A percentile compares a stretch with the other conserved stretches of the same genome.
These are phyloP conservation scores for Aspergillus bombycis DNA, from an alignment of 2,329 filamentous ascomycete species.

Conservation along the genomic window DNA sequence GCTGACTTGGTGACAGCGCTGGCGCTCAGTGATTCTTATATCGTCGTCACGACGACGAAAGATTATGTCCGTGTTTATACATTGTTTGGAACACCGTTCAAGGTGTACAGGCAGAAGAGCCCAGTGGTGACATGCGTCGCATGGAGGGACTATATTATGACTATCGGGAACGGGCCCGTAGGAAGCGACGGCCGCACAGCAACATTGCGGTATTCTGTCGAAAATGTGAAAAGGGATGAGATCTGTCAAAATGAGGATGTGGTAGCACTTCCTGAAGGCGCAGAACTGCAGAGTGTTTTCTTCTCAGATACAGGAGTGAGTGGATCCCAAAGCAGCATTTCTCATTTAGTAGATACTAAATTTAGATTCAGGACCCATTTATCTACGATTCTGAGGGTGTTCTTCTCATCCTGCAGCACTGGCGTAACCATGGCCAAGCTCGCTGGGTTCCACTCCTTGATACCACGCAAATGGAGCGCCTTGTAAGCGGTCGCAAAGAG, in stretches of 20 bases:
- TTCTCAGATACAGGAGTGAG: slow-evolving; percentile 87
- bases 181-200: slow-evolving; percentile 72
- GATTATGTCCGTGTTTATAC: slow-evolving; percentile 94
- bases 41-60: slow-evolving; percentile 82
- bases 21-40: slow-evolving; percentile 86
- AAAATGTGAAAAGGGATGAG: slow-evolving; percentile 91
- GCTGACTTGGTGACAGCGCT: slow-evolving; percentile 59
- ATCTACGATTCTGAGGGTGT: slow-evolving; percentile 94
- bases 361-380: slow-evolving; percentile 72
- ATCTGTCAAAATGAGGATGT: slow-evolving; percentile 94
- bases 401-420: slow-evolving; percentile 84
- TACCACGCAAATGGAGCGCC: slow-evolving; percentile 78
- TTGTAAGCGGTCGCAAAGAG: slow-evolving; percentile 80
- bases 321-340: slow-evolving; percentile 5
- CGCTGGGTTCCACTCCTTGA: slow-evolving; percentile 92
- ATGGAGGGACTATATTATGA: slow-evolving; percentile 95
- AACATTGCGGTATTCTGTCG: slow-evolving; percentile 84
- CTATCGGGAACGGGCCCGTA: slow-evolving; percentile 88
- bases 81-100: slow-evolving; percentile 84
- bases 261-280: slow-evolving; percentile 77
- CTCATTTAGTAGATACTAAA: neutral
- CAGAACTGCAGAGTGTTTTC: slow-evolving; percentile 78
- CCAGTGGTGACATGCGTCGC: slow-evolving; percentile 91
- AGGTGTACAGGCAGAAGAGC: slow-evolving; percentile 89
- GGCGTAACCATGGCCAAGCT: slow-evolving; percentile 82